A percentile compares a stretch with the other conserved stretches of the same genome.
Evolutionary conservation across 805 yeast genomes (phyloP).

Genomic region (Yarrowia divulgata): DNA sequence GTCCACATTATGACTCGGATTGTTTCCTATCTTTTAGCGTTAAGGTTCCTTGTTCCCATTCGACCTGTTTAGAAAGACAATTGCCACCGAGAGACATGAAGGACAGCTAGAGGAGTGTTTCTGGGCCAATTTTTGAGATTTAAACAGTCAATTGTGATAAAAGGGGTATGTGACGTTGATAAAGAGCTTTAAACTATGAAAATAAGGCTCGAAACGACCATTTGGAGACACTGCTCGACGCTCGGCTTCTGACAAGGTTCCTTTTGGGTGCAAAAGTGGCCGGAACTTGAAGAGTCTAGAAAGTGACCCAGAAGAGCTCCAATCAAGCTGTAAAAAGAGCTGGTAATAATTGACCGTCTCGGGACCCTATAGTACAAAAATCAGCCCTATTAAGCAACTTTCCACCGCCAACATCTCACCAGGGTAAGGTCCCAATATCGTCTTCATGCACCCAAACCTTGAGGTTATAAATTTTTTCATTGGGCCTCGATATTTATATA

Average conservation of each 20-base stretch:
- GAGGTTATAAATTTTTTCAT: slow-evolving; percentile 35
- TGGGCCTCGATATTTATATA: slow-evolving; percentile 19
- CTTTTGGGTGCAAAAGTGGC: not conserved
- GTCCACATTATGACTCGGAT: slow-evolving; percentile 25
- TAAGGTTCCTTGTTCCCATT: not conserved
- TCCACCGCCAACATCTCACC: not conserved
- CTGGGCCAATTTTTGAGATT: too few relatives aligned
- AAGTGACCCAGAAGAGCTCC: not conserved
- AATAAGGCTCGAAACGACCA: too few relatives aligned
- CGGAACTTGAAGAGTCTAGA: not conserved
- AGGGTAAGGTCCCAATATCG: slow-evolving; percentile 23
- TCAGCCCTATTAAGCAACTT: not conserved
- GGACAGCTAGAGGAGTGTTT: too few relatives aligned
- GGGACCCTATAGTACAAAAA: too few relatives aligned
- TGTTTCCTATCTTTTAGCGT: slow-evolving; percentile 19
- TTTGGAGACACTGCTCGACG: not conserved
- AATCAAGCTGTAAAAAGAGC: not conserved
- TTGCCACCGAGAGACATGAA: slow-evolving; percentile 1
- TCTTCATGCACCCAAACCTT: slow-evolving; percentile 28
- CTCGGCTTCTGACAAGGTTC: not conserved
- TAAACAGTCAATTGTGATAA: not conserved
- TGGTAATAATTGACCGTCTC: not conserved
- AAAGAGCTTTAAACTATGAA: not conserved
- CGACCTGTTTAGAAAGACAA: not conserved
- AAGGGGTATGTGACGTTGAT: not conserved